phyloP scores from a whole-genome alignment of 2,329 filamentous ascomycete species.

The Exophiala calicioides region DNA sequence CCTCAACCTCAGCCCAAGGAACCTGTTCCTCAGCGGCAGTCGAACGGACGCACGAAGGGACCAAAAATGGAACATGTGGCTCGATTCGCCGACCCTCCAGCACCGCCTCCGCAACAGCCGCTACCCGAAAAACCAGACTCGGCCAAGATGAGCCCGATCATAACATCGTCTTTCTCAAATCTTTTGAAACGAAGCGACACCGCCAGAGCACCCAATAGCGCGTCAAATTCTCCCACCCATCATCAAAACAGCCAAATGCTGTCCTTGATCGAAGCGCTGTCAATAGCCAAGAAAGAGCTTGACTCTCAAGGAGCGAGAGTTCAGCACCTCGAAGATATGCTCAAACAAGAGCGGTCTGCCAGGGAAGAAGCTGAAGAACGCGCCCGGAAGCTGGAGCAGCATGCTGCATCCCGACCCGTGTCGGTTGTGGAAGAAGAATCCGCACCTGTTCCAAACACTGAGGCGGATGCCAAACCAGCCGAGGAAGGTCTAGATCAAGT shows the following conservation, averaged over 20 bases:
- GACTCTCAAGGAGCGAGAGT: conserved; percentile 79
- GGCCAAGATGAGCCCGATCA: conserved; percentile 49
- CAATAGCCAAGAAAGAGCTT: conserved; percentile 80
- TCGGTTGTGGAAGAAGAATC: conserved; percentile 37
- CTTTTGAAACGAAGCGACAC: conserved; percentile 74
- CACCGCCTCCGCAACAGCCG: conserved; percentile 88
- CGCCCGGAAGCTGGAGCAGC: conserved; percentile 68
- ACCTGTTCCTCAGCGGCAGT: conserved; percentile 44
- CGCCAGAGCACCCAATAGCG: conserved; percentile 65
- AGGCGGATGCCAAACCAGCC: conserved; percentile 17
- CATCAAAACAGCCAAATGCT: conserved; percentile 73
- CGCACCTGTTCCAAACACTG: conserved; percentile 26
- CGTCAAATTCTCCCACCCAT: conserved; percentile 46
- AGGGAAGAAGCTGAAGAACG: conserved; percentile 82
- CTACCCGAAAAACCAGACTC: conserved; percentile 89
- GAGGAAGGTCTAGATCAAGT: conserved; percentile 23
- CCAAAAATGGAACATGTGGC: conserved; percentile 73
- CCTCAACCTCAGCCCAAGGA: conserved; percentile 50
- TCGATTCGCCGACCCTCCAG: conserved; percentile 88
- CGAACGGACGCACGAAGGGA: conserved; percentile 50
- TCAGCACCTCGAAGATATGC: conserved; percentile 74
- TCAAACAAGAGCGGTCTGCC: conserved; percentile 77
- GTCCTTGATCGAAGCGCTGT: conserved; percentile 80
- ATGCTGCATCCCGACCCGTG: conserved; percentile 48
- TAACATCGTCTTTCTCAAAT: conserved; percentile 50